Base-by-base conservation (phyloP, 2,329 filamentous ascomycete genomes). In the Aspergillus clavatus region DNA sequence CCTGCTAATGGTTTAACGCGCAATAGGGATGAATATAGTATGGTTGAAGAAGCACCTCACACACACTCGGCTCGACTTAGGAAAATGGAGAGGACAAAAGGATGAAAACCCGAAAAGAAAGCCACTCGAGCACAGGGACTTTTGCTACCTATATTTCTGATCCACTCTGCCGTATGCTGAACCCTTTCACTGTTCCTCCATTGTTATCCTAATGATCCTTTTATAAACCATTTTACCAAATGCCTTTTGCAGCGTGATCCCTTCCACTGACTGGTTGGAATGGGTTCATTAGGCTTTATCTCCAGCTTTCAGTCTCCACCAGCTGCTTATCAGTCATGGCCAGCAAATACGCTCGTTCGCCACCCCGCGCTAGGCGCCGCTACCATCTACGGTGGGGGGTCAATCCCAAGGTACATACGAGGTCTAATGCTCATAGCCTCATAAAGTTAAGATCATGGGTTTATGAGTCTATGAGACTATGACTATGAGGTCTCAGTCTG, bases 341-440 rank as follows among this genome's bases (percentile, higher is more conserved):
- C 23, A 31, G 40, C 45, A 44, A 48, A 37, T 42, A 37, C 38
- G 26, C 29, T 43, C 38, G 42, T 46, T 53, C 43, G 50, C 50
- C 51, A 46, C 51, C 33, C 56, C 60, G 60, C 60, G 60, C 54
- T 60, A 59, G 54, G 54, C 60, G 55, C 57, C 45, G 43, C 36
- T 52, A 46, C 47, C 53, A 52, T 35, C 18, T 21, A 35, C 16
- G 6, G 31, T 21, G 18, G 31, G 18, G 31, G 8, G 8, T 8
- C 8, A 21, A n/a, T 18, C 6, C 16, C 10, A 12, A 18, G 10
- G 14, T 33, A 21, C 6, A 28, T 28, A 53, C 40, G 37, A 28
- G 42, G 36, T 33, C 40, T 33, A 38, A 33, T 40, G 39, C 22
- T 39, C 23, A 21, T 16, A 26, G 22, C n/a, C 23, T 24, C 23